phyloP scores from a whole-genome alignment of 106 monocot species.

The Dioscorea dumetorum region DNA sequence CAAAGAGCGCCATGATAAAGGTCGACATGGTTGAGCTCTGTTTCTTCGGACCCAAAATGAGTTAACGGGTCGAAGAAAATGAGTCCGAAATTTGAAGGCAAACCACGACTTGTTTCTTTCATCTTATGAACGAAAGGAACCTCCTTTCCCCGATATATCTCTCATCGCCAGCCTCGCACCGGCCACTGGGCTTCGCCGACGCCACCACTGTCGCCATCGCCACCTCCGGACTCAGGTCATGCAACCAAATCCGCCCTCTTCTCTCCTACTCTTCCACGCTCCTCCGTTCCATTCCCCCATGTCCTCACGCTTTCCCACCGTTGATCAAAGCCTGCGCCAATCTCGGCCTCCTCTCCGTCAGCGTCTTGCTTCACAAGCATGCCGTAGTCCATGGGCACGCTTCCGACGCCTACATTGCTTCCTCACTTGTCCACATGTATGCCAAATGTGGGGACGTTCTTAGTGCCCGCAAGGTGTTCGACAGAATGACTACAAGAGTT shows the following conservation, averaged over 20 bases:
- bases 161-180: too few relatives aligned
- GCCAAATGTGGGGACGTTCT: conserved; percentile 7
- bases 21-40: too few relatives aligned
- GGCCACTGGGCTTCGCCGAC: too few relatives aligned
- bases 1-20: too few relatives aligned
- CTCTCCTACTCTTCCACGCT: conserved; percentile 2
- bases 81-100: too few relatives aligned
- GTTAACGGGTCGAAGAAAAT: too few relatives aligned
- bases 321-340: conserved; percentile 29
- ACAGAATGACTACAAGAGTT: conserved; percentile 26
- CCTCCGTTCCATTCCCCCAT: neutral
- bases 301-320: conserved; percentile 16
- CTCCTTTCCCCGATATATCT: too few relatives aligned
- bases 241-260: neutral
- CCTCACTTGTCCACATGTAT: conserved; percentile 58
- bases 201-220: too few relatives aligned
- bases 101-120: too few relatives aligned
- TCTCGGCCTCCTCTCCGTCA: conserved; percentile 13
- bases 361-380: conserved; percentile 39
- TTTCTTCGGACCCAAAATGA: too few relatives aligned
- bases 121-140: too few relatives aligned
- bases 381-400: conserved; percentile 33
- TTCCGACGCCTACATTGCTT: conserved; percentile 31
- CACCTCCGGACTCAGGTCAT: too few relatives aligned
- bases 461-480: conserved; percentile 43